Percentiles rank a stretch among this genome's conserved stretches.
These are phyloP conservation scores for Epichloe glyceriae DNA, from an alignment of 2,329 filamentous ascomycete species.

Conservation along the genomic window DNA sequence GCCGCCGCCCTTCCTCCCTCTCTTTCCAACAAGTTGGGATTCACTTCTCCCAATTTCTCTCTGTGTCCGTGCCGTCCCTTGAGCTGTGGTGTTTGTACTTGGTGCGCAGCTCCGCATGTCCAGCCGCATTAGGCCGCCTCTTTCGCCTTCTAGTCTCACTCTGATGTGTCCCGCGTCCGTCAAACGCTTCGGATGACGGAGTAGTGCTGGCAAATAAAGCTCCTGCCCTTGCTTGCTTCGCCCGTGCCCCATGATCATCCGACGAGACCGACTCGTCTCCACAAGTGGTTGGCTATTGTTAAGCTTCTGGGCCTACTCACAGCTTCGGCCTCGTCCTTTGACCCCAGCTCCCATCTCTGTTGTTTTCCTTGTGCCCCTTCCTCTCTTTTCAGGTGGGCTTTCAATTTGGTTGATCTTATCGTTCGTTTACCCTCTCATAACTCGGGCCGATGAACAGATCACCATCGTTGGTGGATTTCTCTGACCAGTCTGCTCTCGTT, in stretches of 20 bases:
- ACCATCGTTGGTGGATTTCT: not conserved
- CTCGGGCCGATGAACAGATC: not conserved
- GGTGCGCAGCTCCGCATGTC: constrained; percentile 1
- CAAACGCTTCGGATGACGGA: not conserved
- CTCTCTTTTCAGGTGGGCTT: not conserved
- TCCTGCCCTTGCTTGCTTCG: not conserved
- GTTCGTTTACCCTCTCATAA: not conserved
- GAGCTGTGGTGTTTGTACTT: constrained; percentile 3
- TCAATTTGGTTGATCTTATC: not conserved
- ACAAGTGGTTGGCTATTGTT: constrained; percentile 3
- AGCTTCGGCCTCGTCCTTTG: not conserved
- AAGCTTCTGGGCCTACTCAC: not conserved
- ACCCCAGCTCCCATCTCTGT: not conserved
- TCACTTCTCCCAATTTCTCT: not conserved
- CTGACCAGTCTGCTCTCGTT: not conserved
- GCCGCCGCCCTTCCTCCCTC: not conserved
- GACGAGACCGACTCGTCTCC: constrained; percentile 5
- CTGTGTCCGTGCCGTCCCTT: constrained; percentile 4
- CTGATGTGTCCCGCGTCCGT: not conserved
- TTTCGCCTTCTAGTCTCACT: not conserved
- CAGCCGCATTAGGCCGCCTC: not conserved
- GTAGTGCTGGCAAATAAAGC: not conserved
- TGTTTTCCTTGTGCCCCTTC: not conserved
- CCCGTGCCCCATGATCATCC: constrained; percentile 4
- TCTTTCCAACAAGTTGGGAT: not conserved